Conservation (phyloP, 148 eudicot genomes). For the Rhododendron mucronatum region DNA sequence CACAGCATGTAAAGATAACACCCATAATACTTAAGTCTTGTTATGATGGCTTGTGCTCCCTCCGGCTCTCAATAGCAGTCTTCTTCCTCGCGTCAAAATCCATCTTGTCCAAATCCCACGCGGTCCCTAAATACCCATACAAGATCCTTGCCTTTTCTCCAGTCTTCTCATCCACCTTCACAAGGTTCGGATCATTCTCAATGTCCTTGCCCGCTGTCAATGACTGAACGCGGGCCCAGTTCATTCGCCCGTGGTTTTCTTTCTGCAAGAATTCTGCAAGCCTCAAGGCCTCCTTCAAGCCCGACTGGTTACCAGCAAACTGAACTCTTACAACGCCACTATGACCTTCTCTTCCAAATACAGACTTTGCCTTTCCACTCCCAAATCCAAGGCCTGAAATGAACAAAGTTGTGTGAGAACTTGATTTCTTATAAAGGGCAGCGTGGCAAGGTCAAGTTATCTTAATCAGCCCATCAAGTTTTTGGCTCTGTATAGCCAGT, state of each 20-base stretch:
- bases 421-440: background rate
- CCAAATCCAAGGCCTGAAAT: constrained; percentile 68
- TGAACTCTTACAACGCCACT: constrained; percentile 60
- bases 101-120: constrained; percentile 64
- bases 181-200: constrained; percentile 71
- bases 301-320: constrained; percentile 65
- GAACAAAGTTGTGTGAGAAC: background rate
- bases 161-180: constrained; percentile 56
- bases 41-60: constrained; percentile 35
- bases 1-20: background rate
- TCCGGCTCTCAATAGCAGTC: constrained; percentile 54
- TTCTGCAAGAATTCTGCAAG: constrained; percentile 64
- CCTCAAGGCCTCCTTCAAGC: constrained; percentile 73
- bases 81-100: constrained; percentile 75
- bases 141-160: constrained; percentile 69
- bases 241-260: constrained; percentile 68
- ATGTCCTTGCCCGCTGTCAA: constrained; percentile 38
- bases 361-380: constrained; percentile 74
- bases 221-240: constrained; percentile 66
- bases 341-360: constrained; percentile 82
- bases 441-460: background rate
- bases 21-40: background rate
- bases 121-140: constrained; percentile 76
- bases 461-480: background rate
- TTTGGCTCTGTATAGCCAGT: background rate